These are phyloP conservation scores for Melanopsichium pennsylvanicum DNA, from an alignment of 1,284 basidiomycete species.

Conservation along the genomic window DNA sequence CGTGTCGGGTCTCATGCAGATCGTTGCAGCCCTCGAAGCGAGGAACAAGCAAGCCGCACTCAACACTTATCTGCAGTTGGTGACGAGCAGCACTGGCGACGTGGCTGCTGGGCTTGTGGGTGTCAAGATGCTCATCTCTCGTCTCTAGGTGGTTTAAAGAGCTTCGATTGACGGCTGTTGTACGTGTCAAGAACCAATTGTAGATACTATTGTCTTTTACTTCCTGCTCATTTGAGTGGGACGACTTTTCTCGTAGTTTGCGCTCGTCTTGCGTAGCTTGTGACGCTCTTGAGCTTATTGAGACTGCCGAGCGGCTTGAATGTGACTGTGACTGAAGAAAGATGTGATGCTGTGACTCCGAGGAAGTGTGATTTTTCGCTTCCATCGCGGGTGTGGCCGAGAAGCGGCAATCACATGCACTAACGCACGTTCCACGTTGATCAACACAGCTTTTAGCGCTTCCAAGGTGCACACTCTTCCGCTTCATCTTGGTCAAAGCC, in stretches of 20 bases:
- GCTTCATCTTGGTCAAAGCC: too few relatives aligned
- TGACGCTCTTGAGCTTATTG: too few relatives aligned
- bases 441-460: too few relatives aligned
- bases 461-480: too few relatives aligned
- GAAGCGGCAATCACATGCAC: not conserved
- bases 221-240: too few relatives aligned
- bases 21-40: slow-evolving; percentile 61
- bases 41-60: slow-evolving; percentile 61
- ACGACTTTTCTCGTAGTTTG: too few relatives aligned
- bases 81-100: slow-evolving; percentile 59
- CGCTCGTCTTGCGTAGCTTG: too few relatives aligned
- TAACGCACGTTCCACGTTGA: slow-evolving; percentile 18
- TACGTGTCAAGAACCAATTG: slow-evolving; percentile 1
- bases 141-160: slow-evolving; percentile 6
- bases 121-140: slow-evolving; percentile 62
- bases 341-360: too few relatives aligned
- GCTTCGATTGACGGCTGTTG: not conserved
- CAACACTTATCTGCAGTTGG: slow-evolving; percentile 58
- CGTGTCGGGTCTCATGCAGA: slow-evolving; percentile 59
- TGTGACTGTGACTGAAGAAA: too few relatives aligned
- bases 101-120: slow-evolving; percentile 57
- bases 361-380: too few relatives aligned
- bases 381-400: too few relatives aligned
- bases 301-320: too few relatives aligned
- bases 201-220: slow-evolving; percentile 15